A percentile compares a stretch with the other conserved stretches of the same genome.
Conservation (phyloP, 129 eudicot species). For the Flaveria sonorensis region DNA sequence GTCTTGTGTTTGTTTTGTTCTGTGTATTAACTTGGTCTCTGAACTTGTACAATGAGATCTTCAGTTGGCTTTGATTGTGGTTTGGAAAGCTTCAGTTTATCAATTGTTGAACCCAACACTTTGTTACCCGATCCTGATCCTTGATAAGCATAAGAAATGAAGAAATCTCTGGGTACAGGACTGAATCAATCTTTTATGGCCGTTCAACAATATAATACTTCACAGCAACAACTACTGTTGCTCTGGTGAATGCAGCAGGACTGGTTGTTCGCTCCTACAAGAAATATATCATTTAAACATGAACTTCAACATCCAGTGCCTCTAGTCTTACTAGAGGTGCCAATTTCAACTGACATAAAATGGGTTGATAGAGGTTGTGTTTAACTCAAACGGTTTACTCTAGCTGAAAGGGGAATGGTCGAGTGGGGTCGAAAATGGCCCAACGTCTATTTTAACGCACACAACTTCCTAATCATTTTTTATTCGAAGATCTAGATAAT, state of each 20-base stretch:
- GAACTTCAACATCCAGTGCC: neutral
- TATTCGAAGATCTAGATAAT: neutral
- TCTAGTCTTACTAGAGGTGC: neutral
- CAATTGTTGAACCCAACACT: too few relatives aligned
- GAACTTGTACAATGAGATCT: too few relatives aligned
- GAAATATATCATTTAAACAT: constrained; percentile 6
- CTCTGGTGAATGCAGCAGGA: constrained; percentile 94
- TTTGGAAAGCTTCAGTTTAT: too few relatives aligned
- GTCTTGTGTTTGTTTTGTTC: too few relatives aligned
- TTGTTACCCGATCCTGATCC: constrained; percentile 87
- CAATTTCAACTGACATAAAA: too few relatives aligned
- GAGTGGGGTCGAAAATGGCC: neutral
- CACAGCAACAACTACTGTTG: constrained; percentile 91
- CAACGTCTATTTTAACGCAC: too few relatives aligned
- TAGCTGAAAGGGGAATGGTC: neutral
- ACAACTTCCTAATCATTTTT: too few relatives aligned
- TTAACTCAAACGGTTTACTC: too few relatives aligned
- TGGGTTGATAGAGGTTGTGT: too few relatives aligned
- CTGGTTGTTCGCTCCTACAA: constrained; percentile 71
- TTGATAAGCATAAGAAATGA: constrained; percentile 93
- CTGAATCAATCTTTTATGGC: constrained; percentile 88
- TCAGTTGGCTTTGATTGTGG: too few relatives aligned
- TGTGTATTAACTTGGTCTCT: too few relatives aligned
- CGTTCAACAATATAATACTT: constrained; percentile 94
- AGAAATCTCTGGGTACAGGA: constrained; percentile 83